Conservation (phyloP, 345 rosid genomes). For the Citrus reticulata region DNA sequence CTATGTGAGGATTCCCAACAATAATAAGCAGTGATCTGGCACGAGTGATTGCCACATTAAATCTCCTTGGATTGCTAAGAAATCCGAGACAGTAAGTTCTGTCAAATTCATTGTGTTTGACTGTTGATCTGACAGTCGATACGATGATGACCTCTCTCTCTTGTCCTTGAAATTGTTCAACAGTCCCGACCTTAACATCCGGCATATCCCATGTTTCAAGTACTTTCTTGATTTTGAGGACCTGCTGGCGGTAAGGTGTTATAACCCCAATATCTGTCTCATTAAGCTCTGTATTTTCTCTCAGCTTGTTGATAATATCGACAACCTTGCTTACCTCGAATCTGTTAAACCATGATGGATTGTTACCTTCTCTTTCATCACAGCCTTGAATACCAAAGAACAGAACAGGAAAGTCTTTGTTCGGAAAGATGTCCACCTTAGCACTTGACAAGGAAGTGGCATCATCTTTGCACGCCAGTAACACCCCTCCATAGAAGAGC, state of each 20-base stretch:
- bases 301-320: constrained; percentile 40
- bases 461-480: constrained; percentile 57
- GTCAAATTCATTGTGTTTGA: constrained; percentile 48
- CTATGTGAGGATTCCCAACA: constrained; percentile 54
- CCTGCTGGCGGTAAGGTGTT: constrained; percentile 66
- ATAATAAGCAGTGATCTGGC: constrained; percentile 49
- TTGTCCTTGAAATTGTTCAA: constrained; percentile 74
- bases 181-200: constrained; percentile 59
- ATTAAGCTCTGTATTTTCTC: constrained; percentile 12
- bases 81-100: constrained; percentile 41
- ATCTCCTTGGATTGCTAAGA: constrained; percentile 56
- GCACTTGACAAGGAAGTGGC: constrained; percentile 8
- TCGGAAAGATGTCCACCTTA: constrained; percentile 30
- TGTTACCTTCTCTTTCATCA: constrained; percentile 67
- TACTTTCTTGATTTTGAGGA: constrained; percentile 43
- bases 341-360: constrained; percentile 73
- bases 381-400: constrained; percentile 63
- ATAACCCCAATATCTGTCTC: constrained; percentile 58
- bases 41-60: constrained; percentile 56
- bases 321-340: constrained; percentile 66
- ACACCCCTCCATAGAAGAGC: constrained; percentile 47
- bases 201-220: constrained; percentile 44
- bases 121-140: constrained; percentile 61
- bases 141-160: constrained; percentile 53
- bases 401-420: constrained; percentile 46